Conservation (phyloP, 768 basidiomycete species). For the Exsudoporus frostii region DNA sequence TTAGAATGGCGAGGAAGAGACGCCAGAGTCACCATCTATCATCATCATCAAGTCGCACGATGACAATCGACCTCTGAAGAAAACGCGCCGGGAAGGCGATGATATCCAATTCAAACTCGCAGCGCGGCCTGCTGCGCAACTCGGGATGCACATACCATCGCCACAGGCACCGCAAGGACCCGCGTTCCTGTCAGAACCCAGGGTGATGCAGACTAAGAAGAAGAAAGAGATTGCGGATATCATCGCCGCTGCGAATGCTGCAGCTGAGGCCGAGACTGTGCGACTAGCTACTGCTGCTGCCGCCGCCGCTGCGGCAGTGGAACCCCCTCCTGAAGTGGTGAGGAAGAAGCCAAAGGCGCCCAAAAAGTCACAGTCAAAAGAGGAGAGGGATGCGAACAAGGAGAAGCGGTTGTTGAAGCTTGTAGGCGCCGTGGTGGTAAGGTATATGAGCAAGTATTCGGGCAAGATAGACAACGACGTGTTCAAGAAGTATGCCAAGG, state of each 20-base stretch:
- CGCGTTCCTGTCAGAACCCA: background rate
- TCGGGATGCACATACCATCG: background rate
- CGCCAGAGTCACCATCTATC: constrained; percentile 12
- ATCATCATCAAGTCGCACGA: constrained; percentile 24
- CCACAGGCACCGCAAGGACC: background rate
- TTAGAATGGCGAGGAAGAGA: constrained; percentile 34
- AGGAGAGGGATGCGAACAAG: constrained; percentile 65
- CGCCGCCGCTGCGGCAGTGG: constrained; percentile 2
- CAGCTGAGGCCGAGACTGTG: constrained; percentile 33
- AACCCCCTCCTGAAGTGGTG: constrained; percentile 12
- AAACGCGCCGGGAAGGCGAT: constrained; percentile 30
- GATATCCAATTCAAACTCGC: constrained; percentile 20
- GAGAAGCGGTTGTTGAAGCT: constrained; percentile 83
- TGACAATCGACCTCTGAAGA: constrained; percentile 32
- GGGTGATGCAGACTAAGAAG: too few relatives aligned
- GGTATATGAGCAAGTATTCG: constrained; percentile 87
- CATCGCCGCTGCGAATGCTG: constrained; percentile 41
- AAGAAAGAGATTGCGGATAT: constrained; percentile 36
- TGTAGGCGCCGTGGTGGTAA: constrained; percentile 87
- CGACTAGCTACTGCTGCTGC: constrained; percentile 28
- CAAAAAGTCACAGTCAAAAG: constrained; percentile 44
- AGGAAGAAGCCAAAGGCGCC: constrained; percentile 28
- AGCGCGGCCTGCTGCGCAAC: background rate
- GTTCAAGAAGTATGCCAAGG: constrained; percentile 95
- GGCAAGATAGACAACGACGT: constrained; percentile 68